These are phyloP conservation scores for Malassezia equina DNA, from an alignment of 1,284 basidiomycete species.

Conservation along the genomic window DNA sequence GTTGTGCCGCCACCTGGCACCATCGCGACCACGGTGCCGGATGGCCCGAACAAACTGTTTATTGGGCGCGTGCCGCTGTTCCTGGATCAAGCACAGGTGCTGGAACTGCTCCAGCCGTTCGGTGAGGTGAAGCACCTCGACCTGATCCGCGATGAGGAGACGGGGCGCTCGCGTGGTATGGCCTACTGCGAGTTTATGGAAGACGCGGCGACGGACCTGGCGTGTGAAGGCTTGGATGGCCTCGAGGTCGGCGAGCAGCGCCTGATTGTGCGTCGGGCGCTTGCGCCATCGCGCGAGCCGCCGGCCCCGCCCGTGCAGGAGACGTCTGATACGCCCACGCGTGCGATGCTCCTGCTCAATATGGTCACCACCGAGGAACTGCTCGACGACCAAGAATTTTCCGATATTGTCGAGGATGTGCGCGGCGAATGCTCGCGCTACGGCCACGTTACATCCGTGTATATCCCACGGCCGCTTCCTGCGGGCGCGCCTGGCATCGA, in stretches of 20 bases:
- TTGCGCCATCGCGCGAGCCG: slow-evolving; percentile 51
- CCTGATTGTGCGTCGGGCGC: slow-evolving; percentile 74
- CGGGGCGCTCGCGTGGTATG: slow-evolving; percentile 72
- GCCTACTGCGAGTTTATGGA: slow-evolving; percentile 99
- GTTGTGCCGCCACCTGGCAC: slow-evolving; percentile 68
- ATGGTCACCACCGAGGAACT: slow-evolving; percentile 96
- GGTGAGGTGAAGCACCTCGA: slow-evolving; percentile 96
- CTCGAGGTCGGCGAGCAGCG: slow-evolving; percentile 97
- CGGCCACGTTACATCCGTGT: slow-evolving; percentile 36
- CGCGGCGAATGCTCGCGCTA: slow-evolving; percentile 61
- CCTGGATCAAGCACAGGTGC: slow-evolving; percentile 91
- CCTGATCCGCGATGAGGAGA: slow-evolving; percentile 67
- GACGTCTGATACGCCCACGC: slow-evolving; percentile 50
- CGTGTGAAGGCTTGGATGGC: slow-evolving; percentile 87
- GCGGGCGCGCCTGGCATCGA: slow-evolving; percentile 56
- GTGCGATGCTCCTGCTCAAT: slow-evolving; percentile 92
- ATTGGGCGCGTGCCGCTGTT: slow-evolving; percentile 91
- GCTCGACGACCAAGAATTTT: slow-evolving; percentile 78
- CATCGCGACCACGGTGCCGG: slow-evolving; percentile 80
- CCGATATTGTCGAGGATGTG: slow-evolving; percentile 86
- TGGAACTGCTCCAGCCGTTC: slow-evolving; percentile 91
- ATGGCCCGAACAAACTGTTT: slow-evolving; percentile 95
- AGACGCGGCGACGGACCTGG: slow-evolving; percentile 75
- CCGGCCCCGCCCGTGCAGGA: slow-evolving; percentile 37
- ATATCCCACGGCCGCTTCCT: slow-evolving; percentile 50